A percentile compares a stretch with the other conserved stretches of the same genome.
Evolutionary conservation across 257 asterid species (phyloP).

Genomic region (Jasminum sambac): DNA sequence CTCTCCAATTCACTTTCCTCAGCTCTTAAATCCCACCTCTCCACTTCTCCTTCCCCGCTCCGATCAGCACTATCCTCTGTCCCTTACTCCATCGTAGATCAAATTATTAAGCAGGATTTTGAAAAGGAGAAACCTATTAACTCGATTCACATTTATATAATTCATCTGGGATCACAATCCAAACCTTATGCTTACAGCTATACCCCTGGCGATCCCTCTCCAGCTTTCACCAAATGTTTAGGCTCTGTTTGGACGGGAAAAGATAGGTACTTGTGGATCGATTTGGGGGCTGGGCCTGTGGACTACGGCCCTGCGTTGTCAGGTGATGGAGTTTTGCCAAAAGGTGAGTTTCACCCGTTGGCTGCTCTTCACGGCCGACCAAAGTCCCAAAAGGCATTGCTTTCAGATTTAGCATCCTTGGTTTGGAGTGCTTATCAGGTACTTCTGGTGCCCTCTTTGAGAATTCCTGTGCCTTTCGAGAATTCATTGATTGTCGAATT

Average conservation of each 20-base stretch:
- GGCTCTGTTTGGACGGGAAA: slow-evolving; percentile 90
- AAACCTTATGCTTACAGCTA: slow-evolving; percentile 75
- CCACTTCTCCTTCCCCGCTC: slow-evolving; percentile 45
- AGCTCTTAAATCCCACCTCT: slow-evolving; percentile 51
- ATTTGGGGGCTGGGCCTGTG: slow-evolving; percentile 95
- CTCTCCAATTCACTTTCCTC: slow-evolving; percentile 49
- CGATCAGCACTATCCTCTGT: slow-evolving; percentile 64
- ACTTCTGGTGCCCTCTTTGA: slow-evolving; percentile 82
- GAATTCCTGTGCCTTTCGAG: slow-evolving; percentile 82
- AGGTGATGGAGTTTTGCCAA: slow-evolving; percentile 90
- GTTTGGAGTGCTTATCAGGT: slow-evolving; percentile 98
- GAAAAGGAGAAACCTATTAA: slow-evolving; percentile 54
- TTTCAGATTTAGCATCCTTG: slow-evolving; percentile 77
- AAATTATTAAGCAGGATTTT: slow-evolving; percentile 55
- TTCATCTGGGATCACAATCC: slow-evolving; percentile 58
- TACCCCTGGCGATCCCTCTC: slow-evolving; percentile 72
- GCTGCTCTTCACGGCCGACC: slow-evolving; percentile 84
- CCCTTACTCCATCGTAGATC: slow-evolving; percentile 53
- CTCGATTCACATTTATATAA: slow-evolving; percentile 69
- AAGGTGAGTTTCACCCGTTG: slow-evolving; percentile 93
- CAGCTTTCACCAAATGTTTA: slow-evolving; percentile 72
- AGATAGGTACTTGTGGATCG: slow-evolving; percentile 91
- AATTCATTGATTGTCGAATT: slow-evolving; percentile 63
- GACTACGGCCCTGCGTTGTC: slow-evolving; percentile 92
- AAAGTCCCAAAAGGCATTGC: slow-evolving; percentile 76